Evolutionary conservation across 352 stramenopile genomes (phyloP).

Genomic region (Globisporangium lucens): DNA sequence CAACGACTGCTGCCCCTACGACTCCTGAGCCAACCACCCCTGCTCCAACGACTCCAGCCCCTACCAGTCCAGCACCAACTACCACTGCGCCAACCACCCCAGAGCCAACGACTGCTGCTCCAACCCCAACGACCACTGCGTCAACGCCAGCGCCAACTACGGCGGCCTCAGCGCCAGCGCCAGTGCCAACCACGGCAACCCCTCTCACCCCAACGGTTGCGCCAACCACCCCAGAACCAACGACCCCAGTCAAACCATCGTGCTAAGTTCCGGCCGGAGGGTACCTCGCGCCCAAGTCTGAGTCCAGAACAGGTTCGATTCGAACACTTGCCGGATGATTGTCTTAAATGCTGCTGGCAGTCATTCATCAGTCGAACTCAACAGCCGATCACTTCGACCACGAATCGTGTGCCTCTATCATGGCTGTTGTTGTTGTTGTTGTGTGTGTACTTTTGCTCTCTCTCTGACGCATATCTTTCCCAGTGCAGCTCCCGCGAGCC

Average conservation of each 20-base stretch:
- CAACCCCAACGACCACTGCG: not conserved
- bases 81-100: no score
- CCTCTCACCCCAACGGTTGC: not conserved
- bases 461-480: no score
- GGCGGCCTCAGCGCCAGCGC: not conserved
- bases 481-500: not conserved
- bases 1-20: not conserved
- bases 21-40: not conserved
- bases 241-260: not conserved
- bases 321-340: no score
- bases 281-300: no score
- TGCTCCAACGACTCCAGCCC: not conserved
- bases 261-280: not conserved
- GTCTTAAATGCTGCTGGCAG: no score
- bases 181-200: not conserved
- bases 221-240: not conserved
- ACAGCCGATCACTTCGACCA: no score
- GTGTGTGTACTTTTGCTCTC: no score
- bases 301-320: no score
- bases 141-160: not conserved
- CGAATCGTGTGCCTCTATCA: no score
- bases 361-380: no score
- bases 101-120: not conserved
- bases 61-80: not conserved
- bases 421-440: no score